These are phyloP conservation scores for Coniophora puteana DNA, from an alignment of 1,284 basidiomycete species.

Conservation along the genomic window DNA sequence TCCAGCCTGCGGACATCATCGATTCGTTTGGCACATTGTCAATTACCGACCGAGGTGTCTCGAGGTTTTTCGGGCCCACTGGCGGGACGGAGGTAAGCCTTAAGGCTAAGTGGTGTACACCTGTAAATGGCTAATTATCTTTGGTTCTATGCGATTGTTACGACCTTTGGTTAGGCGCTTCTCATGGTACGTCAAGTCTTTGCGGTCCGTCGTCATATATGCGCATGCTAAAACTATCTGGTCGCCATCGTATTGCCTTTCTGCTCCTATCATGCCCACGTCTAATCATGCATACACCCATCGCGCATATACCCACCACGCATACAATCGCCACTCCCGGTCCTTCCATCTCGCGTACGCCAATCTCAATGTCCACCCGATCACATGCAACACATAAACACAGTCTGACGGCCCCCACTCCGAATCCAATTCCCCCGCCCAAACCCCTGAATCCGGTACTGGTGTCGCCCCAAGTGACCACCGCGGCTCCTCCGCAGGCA, in stretches of 20 bases:
- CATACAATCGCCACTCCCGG: too few species aligned
- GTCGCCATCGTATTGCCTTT: too few species aligned
- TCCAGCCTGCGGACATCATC: slow-evolving; percentile 29
- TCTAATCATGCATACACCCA: too few species aligned
- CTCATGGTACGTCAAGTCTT: slow-evolving; percentile 23
- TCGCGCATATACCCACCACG: too few species aligned
- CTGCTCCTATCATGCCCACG: too few species aligned
- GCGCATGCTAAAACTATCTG: too few species aligned
- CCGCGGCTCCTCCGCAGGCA: too few species aligned
- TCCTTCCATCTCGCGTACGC: too few species aligned
- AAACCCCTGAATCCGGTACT: slow-evolving; percentile 9
- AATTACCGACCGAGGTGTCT: slow-evolving; percentile 56
- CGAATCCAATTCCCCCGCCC: slow-evolving; percentile 23
- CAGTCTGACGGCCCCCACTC: too few species aligned
- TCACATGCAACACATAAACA: too few species aligned
- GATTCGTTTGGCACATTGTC: slow-evolving; percentile 61
- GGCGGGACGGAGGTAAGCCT: slow-evolving; percentile 56
- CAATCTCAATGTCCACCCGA: too few species aligned
- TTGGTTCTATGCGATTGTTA: slow-evolving; percentile 6
- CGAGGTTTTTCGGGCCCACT: slow-evolving; percentile 61
- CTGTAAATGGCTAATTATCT: neutral
- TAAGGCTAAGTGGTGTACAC: slow-evolving; percentile 6
- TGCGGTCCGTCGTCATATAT: too few species aligned
- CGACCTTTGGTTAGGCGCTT: slow-evolving; percentile 22
- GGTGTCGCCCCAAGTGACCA: slow-evolving; percentile 28